A percentile compares a stretch with the other conserved stretches of the same genome.
Evolutionary conservation across 306 rosid species (phyloP).

Genomic region (Prunus campanulata): DNA sequence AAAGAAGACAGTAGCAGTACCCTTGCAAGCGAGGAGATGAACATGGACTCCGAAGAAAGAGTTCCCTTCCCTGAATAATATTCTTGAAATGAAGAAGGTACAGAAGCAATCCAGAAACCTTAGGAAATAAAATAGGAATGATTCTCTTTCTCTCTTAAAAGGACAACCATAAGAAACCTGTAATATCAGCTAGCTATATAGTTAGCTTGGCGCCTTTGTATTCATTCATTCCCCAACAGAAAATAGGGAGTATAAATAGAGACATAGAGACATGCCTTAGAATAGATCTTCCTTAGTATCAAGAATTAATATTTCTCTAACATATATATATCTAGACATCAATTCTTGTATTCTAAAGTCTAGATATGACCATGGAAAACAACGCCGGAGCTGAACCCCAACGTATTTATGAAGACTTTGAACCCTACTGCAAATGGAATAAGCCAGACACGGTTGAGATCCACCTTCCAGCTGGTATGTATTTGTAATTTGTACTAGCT

Average conservation of each 20-base stretch:
- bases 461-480: conserved; percentile 40
- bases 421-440: conserved; percentile 55
- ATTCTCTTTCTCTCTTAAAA: neutral
- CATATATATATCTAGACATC: neutral
- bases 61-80: too few species aligned
- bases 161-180: neutral
- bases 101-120: neutral
- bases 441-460: conserved; percentile 26
- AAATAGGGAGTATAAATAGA: neutral
- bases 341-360: too few species aligned
- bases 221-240: neutral
- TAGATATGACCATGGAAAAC: neutral
- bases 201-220: neutral
- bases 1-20: too few species aligned
- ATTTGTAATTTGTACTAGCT: too few species aligned
- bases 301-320: too few species aligned
- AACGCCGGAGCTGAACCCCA: neutral
- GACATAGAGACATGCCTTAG: neutral
- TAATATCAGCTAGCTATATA: too few species aligned
- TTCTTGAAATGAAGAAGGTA: neutral
- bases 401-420: conserved; percentile 45
- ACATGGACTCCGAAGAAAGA: neutral
- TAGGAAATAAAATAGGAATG: conserved; percentile 4
- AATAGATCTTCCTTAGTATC: neutral
- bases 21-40: too few species aligned